Evolutionary conservation across 2,329 filamentous ascomycete species (phyloP), one percentile per base, ranked within the genome.

Genomic region (Pseudofabraea citricarpa): DNA sequence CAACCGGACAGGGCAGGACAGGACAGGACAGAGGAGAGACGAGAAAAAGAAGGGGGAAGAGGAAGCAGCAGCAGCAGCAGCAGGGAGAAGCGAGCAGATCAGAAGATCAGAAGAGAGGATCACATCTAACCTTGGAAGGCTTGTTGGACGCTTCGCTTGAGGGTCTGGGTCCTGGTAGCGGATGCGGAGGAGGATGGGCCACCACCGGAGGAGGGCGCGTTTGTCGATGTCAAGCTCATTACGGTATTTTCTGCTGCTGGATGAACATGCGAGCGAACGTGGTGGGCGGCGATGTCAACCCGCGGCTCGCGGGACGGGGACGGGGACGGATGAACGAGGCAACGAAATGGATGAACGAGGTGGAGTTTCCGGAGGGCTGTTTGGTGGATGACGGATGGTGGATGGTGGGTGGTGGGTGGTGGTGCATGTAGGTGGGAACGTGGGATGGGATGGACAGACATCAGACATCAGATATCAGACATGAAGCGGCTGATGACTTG

Each of bases 91-190:
- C 4, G n/a, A 16, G 29, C 15, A 16, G 31, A 51, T 43, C 36
- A 49, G 50, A 31, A 42, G 46, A 26, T 36, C 20, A 19, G 26
- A 36, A 38, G 44, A 45, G 42, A 46, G 41, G 33, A 51, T 27
- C 46, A 43, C 38, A 46, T 36, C 36, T 39, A 20, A 79, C 78
- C 77, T 65, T 81, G 75, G 67, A 81, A 81, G 27, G 74, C 72
- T 48, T 76, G 70, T 61, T 81, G 77, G 43, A 78, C 74, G 53
- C 71, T 78, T 57, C 77, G 70, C 66, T 81, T 82, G 43, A 79
- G 62, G 21, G 65, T 66, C 54, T 73, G 71, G 47, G 62, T 65
- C 48, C 68, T 66, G 40, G 64, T 49, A 37, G 53, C 50, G 36
- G 54, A 51, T 35, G 48, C 56, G 45, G 60, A 60, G 42, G 56